Base-by-base conservation (phyloP, 371 early-diverging fungal genomes). In the Syncephalastrum sp. region DNA sequence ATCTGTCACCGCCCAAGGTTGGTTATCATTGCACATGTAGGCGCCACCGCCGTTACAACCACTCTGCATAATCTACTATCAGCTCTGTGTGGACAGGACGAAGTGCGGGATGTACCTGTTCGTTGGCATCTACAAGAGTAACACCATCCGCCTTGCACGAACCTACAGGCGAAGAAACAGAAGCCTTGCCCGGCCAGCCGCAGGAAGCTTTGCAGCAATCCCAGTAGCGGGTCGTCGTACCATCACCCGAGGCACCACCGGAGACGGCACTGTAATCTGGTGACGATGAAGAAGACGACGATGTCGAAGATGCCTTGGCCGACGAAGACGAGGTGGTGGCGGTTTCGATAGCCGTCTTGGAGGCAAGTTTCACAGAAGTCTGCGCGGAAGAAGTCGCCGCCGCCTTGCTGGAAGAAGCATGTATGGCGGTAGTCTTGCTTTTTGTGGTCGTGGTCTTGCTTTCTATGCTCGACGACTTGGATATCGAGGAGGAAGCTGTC, bases 191-290 rank as follows among this genome's bases (percentile, higher is more conserved):
- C 3, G 60, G 53, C 77, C 77, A 76, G 42, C 69, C 63, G 42
- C 79, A 75, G 17, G 75, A 74, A 14, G 77, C 50, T 29, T 78
- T 78, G 72, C 79, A 78, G 47, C 79, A 78, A 56, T 78, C 79
- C 74, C 78, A 78, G 54, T 78, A 78, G 25, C 71, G 71, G 7
- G 78, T 78, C 0, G 76, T 76, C 12, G 56, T 56, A 42, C 74
- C 78, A 33, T 6, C 27, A 17, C 74, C 74, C n/a, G 68, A 65
- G 5, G 38, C 27, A 33, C 74, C 74, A 19, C 60, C 61, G 25
- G 59, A 49, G 25, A 68, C 48, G n/a, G 52, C n/a, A 41, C 48
- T 42, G 21, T 68, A 65, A 25, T 45, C 49, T 0, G 57, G 50
- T 15, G 50, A 42, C 27, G 47, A 54, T 21, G 24, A 13, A 21